Conservation (phyloP, 1,284 basidiomycete species). For the Trichosporon sp. region DNA sequence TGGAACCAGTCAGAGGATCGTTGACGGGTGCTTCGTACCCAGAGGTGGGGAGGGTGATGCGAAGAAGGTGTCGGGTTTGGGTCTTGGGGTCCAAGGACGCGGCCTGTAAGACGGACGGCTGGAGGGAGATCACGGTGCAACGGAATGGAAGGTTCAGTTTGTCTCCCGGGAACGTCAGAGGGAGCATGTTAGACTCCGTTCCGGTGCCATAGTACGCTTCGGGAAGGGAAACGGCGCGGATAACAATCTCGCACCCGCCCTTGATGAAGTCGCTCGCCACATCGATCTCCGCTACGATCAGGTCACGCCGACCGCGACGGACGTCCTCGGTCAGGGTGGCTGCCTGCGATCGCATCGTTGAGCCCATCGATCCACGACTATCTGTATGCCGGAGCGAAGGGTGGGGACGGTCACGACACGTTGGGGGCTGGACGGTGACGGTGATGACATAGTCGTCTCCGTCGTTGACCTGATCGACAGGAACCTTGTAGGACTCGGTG, state of each 20-base stretch:
- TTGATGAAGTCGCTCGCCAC: conserved; percentile 42
- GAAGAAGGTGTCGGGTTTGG: conserved; percentile 68
- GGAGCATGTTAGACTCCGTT: conserved; percentile 29
- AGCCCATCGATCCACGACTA: conserved; percentile 39
- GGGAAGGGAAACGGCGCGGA: conserved; percentile 47
- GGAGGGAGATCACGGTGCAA: conserved; percentile 62
- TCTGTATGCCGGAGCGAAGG: conserved; percentile 44
- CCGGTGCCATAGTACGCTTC: conserved; percentile 36
- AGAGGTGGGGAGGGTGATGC: conserved; percentile 76
- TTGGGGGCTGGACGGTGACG: conserved; percentile 45
- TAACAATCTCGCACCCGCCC: conserved; percentile 45
- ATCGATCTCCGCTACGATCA: conserved; percentile 48
- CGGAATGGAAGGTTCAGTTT: conserved; percentile 51
- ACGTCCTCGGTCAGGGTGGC: conserved; percentile 51
- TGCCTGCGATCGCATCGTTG: conserved; percentile 41
- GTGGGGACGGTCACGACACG: conserved; percentile 24
- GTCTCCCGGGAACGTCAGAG: conserved; percentile 38
- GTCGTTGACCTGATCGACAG: conserved; percentile 46
- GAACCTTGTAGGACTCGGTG: conserved; percentile 39
- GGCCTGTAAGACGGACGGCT: conserved; percentile 76
- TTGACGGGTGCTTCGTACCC: conserved; percentile 73
- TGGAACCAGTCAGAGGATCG: conserved; percentile 77
- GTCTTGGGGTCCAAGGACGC: conserved; percentile 56
- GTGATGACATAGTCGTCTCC: conserved; percentile 41
- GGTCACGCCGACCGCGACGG: conserved; percentile 43